Conservation (phyloP, 2,329 filamentous ascomycete genomes). For the Dactylellina leptospora region DNA sequence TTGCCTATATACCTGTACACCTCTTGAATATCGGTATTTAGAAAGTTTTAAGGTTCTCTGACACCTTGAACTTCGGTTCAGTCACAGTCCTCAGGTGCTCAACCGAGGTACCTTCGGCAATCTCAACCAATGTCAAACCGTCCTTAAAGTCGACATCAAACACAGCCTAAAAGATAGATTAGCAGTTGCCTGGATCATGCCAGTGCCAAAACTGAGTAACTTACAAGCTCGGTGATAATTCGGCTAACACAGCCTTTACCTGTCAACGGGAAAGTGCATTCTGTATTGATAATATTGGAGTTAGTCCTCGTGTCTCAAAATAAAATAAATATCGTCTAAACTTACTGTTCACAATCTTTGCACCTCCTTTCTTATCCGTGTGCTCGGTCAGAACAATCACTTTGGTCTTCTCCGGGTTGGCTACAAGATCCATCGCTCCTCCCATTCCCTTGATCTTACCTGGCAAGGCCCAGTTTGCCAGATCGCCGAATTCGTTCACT, state of each 20-base stretch:
- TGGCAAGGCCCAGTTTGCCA: conserved; percentile 91
- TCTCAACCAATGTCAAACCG: conserved; percentile 74
- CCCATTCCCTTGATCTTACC: conserved; percentile 92
- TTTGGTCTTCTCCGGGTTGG: conserved; percentile 75
- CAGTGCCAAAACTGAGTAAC: conserved; percentile 62
- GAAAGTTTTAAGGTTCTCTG: conserved; percentile 67
- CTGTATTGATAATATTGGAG: conserved; percentile 52
- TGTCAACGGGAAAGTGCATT: conserved; percentile 72
- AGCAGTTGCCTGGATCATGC: neutral
- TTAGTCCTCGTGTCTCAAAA: neutral
- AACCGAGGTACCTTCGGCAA: conserved; percentile 73
- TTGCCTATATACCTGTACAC: neutral
- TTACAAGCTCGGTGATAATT: conserved; percentile 73
- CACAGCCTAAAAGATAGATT: conserved; percentile 65
- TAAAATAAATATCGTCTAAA: neutral
- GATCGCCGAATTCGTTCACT: conserved; percentile 78
- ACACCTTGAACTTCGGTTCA: conserved; percentile 72
- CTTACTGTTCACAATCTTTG: conserved; percentile 70
- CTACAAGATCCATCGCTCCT: conserved; percentile 77
- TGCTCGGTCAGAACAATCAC: conserved; percentile 77
- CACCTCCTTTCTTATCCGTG: conserved; percentile 72
- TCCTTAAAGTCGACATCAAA: conserved; percentile 73
- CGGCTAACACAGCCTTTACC: conserved; percentile 74
- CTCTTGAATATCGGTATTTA: conserved; percentile 42
- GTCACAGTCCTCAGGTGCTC: conserved; percentile 76